Percentiles rank a stretch among this genome's conserved stretches.
phyloP scores from a whole-genome alignment of 441 rosid species.

The Adansonia rubrostipa region DNA sequence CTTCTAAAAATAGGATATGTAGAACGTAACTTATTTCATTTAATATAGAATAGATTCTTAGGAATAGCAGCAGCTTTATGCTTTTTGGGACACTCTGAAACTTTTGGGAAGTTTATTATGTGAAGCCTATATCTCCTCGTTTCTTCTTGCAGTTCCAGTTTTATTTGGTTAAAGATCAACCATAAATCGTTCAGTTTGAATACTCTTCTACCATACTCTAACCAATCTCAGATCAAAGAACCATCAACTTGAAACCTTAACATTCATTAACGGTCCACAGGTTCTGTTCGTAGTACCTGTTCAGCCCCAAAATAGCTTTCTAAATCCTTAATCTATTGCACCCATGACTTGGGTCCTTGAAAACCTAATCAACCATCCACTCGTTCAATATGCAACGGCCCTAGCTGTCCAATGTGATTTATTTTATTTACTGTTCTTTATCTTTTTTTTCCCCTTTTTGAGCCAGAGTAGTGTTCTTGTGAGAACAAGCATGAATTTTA shows the following conservation, averaged over 20 bases:
- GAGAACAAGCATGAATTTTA: neutral
- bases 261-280: neutral
- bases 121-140: neutral
- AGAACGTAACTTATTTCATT: neutral
- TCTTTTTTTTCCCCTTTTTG: neutral
- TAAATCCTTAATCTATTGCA: neutral
- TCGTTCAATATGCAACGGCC: neutral
- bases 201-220: neutral
- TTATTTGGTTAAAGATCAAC: neutral
- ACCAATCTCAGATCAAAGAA: neutral
- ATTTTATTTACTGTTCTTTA: neutral
- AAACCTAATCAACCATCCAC: neutral
- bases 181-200: constrained; percentile 3
- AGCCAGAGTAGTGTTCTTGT: neutral
- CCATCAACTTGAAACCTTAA: constrained; percentile 1
- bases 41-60: neutral
- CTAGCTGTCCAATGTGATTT: constrained; percentile 6
- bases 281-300: neutral
- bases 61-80: neutral
- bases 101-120: neutral
- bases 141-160: neutral
- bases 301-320: neutral
- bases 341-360: neutral
- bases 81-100: neutral
- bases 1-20: neutral